Percentiles rank a stretch among this genome's conserved stretches.
Evolutionary conservation across 2,329 filamentous ascomycete species (phyloP).

Genomic region (Incumbomyces lentus): DNA sequence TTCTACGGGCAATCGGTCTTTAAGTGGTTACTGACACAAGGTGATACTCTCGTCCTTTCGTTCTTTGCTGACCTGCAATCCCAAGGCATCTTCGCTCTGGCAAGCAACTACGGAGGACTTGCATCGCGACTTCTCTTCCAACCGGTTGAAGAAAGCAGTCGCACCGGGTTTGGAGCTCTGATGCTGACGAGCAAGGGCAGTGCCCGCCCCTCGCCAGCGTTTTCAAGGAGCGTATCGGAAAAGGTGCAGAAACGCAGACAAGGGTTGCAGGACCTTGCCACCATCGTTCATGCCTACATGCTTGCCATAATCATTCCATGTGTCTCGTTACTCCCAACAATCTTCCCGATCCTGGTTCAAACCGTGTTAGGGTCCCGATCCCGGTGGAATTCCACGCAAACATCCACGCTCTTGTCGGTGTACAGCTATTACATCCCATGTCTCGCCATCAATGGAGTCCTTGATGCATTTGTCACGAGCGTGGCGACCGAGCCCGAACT

Average conservation of each 20-base stretch:
- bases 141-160: constrained; percentile 85
- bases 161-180: constrained; percentile 78
- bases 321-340: constrained; percentile 60
- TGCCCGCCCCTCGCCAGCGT: neutral
- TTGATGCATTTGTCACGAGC: constrained; percentile 85
- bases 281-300: constrained; percentile 62
- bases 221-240: neutral
- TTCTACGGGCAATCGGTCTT: constrained; percentile 79
- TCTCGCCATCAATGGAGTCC: constrained; percentile 80
- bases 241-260: constrained; percentile 8
- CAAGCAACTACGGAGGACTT: constrained; percentile 87
- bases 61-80: constrained; percentile 64
- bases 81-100: constrained; percentile 85
- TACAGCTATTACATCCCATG: constrained; percentile 94
- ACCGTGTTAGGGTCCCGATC: constrained; percentile 57
- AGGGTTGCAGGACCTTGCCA: constrained; percentile 26
- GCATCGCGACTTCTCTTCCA: constrained; percentile 84
- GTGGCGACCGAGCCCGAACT: constrained; percentile 69
- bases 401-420: constrained; percentile 60
- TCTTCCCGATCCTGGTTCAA: constrained; percentile 62
- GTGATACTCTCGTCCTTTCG: constrained; percentile 80
- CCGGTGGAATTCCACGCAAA: constrained; percentile 64
- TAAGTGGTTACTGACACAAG: constrained; percentile 90
- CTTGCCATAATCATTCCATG: constrained; percentile 58
- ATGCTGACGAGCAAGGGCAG: constrained; percentile 41